These are phyloP conservation scores for Leccinum fuscescens DNA, from an alignment of 1,284 basidiomycete species.

Conservation along the genomic window DNA sequence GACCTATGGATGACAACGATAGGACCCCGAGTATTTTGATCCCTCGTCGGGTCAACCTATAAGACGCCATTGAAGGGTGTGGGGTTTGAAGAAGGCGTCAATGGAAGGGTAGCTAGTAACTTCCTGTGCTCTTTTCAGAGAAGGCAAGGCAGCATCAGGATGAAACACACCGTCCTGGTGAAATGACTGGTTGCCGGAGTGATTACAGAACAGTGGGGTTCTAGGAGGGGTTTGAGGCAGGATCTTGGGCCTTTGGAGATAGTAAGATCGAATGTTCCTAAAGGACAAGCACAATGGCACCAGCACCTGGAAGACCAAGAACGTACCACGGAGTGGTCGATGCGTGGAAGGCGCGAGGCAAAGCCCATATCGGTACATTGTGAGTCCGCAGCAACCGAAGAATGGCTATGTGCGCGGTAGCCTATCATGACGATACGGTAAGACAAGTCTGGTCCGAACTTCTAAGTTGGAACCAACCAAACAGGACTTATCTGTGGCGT, in stretches of 20 bases:
- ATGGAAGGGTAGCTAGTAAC: background rate
- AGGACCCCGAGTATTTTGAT: conserved; percentile 15
- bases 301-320: background rate
- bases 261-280: background rate
- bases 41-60: conserved; percentile 27
- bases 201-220: background rate
- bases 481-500: background rate
- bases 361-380: background rate
- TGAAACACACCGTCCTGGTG: background rate
- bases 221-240: background rate
- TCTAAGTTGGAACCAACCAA: too few species aligned
- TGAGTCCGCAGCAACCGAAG: background rate
- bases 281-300: background rate
- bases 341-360: background rate
- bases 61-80: conserved; percentile 20
- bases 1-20: conserved; percentile 1
- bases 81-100: background rate
- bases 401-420: background rate
- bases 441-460: too few species aligned
- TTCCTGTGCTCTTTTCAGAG: conserved; percentile 5
- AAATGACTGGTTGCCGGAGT: conserved; percentile 2
- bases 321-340: background rate
- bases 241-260: background rate
- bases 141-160: background rate
- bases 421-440: background rate